Conservation (phyloP, 306 rosid species). For the Medicago arabica region DNA sequence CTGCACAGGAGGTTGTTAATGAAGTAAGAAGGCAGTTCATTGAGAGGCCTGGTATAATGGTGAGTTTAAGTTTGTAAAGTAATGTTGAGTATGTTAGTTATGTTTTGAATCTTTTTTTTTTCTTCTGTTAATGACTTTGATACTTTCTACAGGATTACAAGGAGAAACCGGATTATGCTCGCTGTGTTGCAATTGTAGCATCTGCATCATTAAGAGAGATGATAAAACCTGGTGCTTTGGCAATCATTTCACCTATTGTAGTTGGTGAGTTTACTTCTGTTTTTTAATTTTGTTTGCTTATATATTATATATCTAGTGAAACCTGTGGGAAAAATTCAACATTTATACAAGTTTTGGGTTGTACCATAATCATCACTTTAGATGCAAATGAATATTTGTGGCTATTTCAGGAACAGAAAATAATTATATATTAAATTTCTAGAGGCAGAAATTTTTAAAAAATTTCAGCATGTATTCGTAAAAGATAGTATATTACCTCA, state of each 20-base stretch:
- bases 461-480: slow-evolving; percentile 17
- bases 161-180: slow-evolving; percentile 96
- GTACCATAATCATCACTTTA: slow-evolving; percentile 22
- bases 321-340: slow-evolving; percentile 22
- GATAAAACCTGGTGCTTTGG: slow-evolving; percentile 98
- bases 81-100: slow-evolving; percentile 28
- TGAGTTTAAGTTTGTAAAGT: slow-evolving; percentile 53
- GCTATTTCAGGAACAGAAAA: slow-evolving; percentile 13
- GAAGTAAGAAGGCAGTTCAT: slow-evolving; percentile 98
- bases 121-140: slow-evolving; percentile 26
- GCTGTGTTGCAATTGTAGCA: slow-evolving; percentile 98
- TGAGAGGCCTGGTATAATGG: slow-evolving; percentile 99
- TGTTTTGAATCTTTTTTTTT: slow-evolving; percentile 22
- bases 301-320: slow-evolving; percentile 1
- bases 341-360: slow-evolving; percentile 23
- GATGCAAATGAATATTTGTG: slow-evolving; percentile 25
- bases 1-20: slow-evolving; percentile 98
- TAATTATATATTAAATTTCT: neutral
- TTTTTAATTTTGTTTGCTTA: slow-evolving; percentile 14
- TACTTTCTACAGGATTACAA: slow-evolving; percentile 72
- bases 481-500: slow-evolving; percentile 16
- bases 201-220: slow-evolving; percentile 94
- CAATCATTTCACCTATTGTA: slow-evolving; percentile 86
- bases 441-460: slow-evolving; percentile 8
- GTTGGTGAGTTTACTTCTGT: slow-evolving; percentile 70